phyloP scores from a whole-genome alignment of 345 rosid genomes.

The Euphorbia peplus region DNA sequence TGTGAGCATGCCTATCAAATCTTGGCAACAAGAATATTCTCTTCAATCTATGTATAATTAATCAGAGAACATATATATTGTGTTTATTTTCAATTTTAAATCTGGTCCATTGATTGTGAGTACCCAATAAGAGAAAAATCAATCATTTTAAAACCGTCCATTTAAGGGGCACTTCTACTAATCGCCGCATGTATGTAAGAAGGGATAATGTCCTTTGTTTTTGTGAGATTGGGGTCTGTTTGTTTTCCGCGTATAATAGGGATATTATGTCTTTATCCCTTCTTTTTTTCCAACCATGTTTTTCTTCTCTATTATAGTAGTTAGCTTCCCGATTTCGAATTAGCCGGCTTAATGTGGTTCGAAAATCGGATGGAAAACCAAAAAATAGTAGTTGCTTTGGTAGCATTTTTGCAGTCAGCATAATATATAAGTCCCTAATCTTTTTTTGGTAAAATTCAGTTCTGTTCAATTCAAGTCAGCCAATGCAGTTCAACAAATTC shows the following conservation, averaged over 20 bases:
- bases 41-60: background rate
- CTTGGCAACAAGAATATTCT: constrained; percentile 20
- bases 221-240: background rate
- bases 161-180: background rate
- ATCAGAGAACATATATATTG: constrained; percentile 1
- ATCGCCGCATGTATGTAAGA: constrained; percentile 20
- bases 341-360: too few relatives aligned
- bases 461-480: too few relatives aligned
- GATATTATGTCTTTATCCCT: too few relatives aligned
- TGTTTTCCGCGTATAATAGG: background rate
- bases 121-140: background rate
- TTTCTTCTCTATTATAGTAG: constrained; percentile 2
- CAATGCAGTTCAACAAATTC: too few relatives aligned
- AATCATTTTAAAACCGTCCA: background rate
- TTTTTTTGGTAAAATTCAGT: too few relatives aligned
- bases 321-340: too few relatives aligned
- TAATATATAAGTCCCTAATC: too few relatives aligned
- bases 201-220: background rate
- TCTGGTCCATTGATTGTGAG: constrained; percentile 36
- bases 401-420: too few relatives aligned
- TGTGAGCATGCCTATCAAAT: constrained; percentile 8
- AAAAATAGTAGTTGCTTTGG: too few relatives aligned
- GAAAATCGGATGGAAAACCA: too few relatives aligned
- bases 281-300: too few relatives aligned
- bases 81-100: constrained; percentile 9